phyloP scores from a whole-genome alignment of 768 basidiomycete species.

The Lactarius akahatsu region DNA sequence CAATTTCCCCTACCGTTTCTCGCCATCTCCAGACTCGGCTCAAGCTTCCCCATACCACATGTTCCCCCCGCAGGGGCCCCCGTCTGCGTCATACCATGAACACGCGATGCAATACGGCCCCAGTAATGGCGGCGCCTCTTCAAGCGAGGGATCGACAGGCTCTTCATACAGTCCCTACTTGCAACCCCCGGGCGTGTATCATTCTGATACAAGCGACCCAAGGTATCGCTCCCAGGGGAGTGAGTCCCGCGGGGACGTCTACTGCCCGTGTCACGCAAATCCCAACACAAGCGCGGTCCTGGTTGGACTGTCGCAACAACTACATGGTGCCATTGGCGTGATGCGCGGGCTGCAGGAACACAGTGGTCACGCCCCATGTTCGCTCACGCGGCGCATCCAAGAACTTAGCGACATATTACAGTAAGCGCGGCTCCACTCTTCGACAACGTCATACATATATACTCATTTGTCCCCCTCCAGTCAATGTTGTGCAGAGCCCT shows the following conservation, averaged over 20 bases:
- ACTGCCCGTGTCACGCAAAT: constrained; percentile 28
- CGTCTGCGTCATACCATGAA: constrained; percentile 20
- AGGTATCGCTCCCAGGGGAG: constrained; percentile 23
- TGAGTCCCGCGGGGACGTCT: constrained; percentile 22
- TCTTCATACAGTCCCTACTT: constrained; percentile 31
- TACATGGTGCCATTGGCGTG: constrained; percentile 21
- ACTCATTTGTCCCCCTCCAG: not conserved
- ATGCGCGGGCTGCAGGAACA: constrained; percentile 30
- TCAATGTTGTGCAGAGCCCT: constrained; percentile 22
- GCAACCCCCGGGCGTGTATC: constrained; percentile 23
- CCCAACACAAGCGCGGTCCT: constrained; percentile 25
- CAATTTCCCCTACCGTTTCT: constrained; percentile 31
- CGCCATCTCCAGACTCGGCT: constrained; percentile 30
- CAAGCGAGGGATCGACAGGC: constrained; percentile 26
- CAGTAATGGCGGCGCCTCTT: constrained; percentile 18
- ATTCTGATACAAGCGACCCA: constrained; percentile 23
- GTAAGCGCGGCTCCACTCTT: constrained; percentile 11
- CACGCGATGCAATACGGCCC: constrained; percentile 19
- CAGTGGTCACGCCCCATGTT: constrained; percentile 18
- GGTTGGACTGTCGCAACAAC: constrained; percentile 27
- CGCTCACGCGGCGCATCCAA: constrained; percentile 27
- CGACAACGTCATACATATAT: not conserved
- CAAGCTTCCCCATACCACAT: constrained; percentile 30
- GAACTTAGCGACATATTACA: constrained; percentile 28
- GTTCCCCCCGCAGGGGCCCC: constrained; percentile 23